phyloP scores from a whole-genome alignment of 768 basidiomycete species.

The Calocybe indica region DNA sequence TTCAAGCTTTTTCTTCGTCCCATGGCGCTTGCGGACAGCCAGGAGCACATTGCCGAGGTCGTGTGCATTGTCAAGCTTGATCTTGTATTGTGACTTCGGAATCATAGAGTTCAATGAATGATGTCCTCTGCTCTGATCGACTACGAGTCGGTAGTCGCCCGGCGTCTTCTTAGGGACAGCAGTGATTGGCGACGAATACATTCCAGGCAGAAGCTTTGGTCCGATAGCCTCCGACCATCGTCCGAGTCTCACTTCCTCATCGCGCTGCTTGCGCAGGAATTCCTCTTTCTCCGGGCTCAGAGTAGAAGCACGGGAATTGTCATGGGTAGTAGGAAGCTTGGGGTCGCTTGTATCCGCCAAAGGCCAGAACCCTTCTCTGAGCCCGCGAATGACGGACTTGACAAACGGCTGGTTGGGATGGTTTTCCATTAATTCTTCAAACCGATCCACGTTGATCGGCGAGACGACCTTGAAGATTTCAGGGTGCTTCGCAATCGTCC shows the following conservation, averaged over 20 bases:
- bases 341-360: constrained; percentile 8
- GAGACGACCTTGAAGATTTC: constrained; percentile 14
- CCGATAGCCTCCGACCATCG: constrained; percentile 18
- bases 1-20: not conserved
- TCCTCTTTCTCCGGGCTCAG: constrained; percentile 3
- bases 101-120: not conserved
- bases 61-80: constrained; percentile 14
- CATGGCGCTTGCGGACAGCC: not conserved
- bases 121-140: not conserved
- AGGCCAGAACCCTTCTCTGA: constrained; percentile 20
- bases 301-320: not conserved
- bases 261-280: constrained; percentile 14
- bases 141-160: not conserved
- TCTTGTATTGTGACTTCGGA: not conserved
- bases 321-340: not conserved
- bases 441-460: constrained; percentile 12
- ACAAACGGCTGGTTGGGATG: constrained; percentile 18
- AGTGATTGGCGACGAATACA: constrained; percentile 26
- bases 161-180: constrained; percentile 23
- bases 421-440: constrained; percentile 7
- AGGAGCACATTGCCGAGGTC: constrained; percentile 8
- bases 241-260: constrained; percentile 10
- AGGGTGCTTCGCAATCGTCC: constrained; percentile 11
- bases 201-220: constrained; percentile 20
- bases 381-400: constrained; percentile 9